A percentile compares a stretch with the other conserved stretches of the same genome.
Evolutionary conservation across 2,329 filamentous ascomycete genomes (phyloP).

Genomic region (Penicillium sp.): DNA sequence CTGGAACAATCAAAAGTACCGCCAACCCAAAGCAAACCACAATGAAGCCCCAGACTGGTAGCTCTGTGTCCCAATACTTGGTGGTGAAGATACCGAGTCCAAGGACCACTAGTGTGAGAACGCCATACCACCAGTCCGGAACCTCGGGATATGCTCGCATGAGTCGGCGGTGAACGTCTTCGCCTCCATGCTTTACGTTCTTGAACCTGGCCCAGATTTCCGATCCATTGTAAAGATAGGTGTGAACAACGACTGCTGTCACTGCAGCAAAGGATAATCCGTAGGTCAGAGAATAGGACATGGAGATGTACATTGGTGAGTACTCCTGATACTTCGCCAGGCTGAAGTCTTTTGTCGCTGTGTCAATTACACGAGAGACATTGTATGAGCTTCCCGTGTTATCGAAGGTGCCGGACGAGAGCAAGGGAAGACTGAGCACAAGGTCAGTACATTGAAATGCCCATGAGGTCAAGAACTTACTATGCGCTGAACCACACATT

Average conservation of each 20-base stretch:
- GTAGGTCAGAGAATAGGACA: conserved; percentile 40
- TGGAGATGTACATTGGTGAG: conserved; percentile 42
- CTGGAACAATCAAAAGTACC: conserved; percentile 42
- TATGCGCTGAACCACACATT: conserved; percentile 51
- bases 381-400: conserved; percentile 36
- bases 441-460: conserved; percentile 3
- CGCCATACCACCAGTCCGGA: conserved; percentile 63
- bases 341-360: conserved; percentile 32
- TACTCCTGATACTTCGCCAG: conserved; percentile 41
- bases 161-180: conserved; percentile 65
- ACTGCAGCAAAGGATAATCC: conserved; percentile 41
- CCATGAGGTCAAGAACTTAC: conserved; percentile 5
- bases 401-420: conserved; percentile 33
- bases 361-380: conserved; percentile 31
- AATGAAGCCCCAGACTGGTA: conserved; percentile 45
- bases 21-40: conserved; percentile 41
- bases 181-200: conserved; percentile 41
- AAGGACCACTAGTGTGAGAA: conserved; percentile 34
- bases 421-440: conserved; percentile 26
- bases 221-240: conserved; percentile 36
- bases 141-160: conserved; percentile 66
- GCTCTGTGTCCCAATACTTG: conserved; percentile 37
- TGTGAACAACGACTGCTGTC: conserved; percentile 36
- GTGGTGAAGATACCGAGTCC: conserved; percentile 36
- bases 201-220: conserved; percentile 39